phyloP scores from a whole-genome alignment of 2,329 filamentous ascomycete genomes.

The Cladosporium sp. region DNA sequence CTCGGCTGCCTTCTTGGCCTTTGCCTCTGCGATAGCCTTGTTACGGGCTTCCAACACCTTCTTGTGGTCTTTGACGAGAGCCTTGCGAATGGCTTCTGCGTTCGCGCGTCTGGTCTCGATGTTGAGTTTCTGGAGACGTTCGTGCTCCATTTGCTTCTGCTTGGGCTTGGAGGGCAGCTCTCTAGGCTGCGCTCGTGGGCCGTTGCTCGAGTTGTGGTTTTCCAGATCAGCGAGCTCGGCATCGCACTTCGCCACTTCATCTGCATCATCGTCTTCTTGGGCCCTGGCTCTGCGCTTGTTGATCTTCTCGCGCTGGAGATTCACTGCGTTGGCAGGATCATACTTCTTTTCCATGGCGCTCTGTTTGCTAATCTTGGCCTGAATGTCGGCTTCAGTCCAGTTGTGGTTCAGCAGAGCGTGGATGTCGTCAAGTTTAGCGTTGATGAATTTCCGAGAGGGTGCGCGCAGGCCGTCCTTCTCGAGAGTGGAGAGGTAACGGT shows the following conservation, averaged over 20 bases:
- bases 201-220: conserved; percentile 54
- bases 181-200: conserved; percentile 49
- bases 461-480: conserved; percentile 69
- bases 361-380: conserved; percentile 72
- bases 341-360: conserved; percentile 62
- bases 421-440: conserved; percentile 76
- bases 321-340: conserved; percentile 56
- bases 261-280: conserved; percentile 62
- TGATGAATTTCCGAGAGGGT: conserved; percentile 69
- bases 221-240: conserved; percentile 56
- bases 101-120: conserved; percentile 80
- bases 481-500: conserved; percentile 75
- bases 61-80: conserved; percentile 72
- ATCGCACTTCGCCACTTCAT: conserved; percentile 51
- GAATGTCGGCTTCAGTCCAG: conserved; percentile 82
- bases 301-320: conserved; percentile 67
- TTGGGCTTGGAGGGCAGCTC: conserved; percentile 35
- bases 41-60: conserved; percentile 45
- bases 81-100: conserved; percentile 84
- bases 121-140: conserved; percentile 81
- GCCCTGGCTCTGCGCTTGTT: conserved; percentile 67
- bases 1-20: conserved; percentile 37
- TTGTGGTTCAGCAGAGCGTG: conserved; percentile 73
- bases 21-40: conserved; percentile 55
- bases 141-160: conserved; percentile 66